Evolutionary conservation across 805 yeast genomes (phyloP), one percentile per base, ranked within the genome.

Genomic region (Kuraishia molischiana): DNA sequence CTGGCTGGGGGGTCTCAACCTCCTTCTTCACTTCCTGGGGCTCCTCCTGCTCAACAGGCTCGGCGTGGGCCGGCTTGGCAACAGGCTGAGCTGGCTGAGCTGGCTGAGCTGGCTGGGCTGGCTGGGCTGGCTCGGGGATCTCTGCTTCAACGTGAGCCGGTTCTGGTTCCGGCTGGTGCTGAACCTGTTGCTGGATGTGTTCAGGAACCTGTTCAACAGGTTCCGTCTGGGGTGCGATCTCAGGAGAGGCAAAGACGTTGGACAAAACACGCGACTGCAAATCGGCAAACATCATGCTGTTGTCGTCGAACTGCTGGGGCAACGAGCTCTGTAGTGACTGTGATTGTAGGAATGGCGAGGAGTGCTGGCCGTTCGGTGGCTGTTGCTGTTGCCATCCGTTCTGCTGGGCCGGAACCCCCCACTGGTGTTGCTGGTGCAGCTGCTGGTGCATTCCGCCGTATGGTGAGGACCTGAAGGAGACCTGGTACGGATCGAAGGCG

Each of bases 221-320:
- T 22, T 22, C 26, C 26, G 11, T 8, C 26, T 22, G 26, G 11
- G 26, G 26, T 8, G 11, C 11, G 10, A 8, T 11, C 11, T 22
- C 26, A 8, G 8, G 10, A 8, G 8, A 8, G 26, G 8, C 26
- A 22, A 67, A 56, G 29, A 68, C 64, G 28, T 58, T 66, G 29
- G 61, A 59, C 15, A 68, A 59, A 19, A 66, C 70, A 3, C 64
- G 60, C 17, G 59, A 50, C 24, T 63, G 67, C 29, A 67, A 49
- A 19, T 58, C 59, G 31, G 53, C 57, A 36, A 68, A 57, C n/a
- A 62, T 53, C n/a, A n/a, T n/a, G n/a, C n/a, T n/a, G n/a, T n/a
- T n/a, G n/a, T n/a, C n/a, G 13, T 53, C 50, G 24, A 33, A 33
- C 24, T 32, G 26, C 21, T 29, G 28, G 24, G 24, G 19, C 10